Percentiles rank a stretch among this genome's conserved stretches.
Evolutionary conservation across 352 stramenopile species (phyloP).

Genomic region (Globisporangium cystogenes): DNA sequence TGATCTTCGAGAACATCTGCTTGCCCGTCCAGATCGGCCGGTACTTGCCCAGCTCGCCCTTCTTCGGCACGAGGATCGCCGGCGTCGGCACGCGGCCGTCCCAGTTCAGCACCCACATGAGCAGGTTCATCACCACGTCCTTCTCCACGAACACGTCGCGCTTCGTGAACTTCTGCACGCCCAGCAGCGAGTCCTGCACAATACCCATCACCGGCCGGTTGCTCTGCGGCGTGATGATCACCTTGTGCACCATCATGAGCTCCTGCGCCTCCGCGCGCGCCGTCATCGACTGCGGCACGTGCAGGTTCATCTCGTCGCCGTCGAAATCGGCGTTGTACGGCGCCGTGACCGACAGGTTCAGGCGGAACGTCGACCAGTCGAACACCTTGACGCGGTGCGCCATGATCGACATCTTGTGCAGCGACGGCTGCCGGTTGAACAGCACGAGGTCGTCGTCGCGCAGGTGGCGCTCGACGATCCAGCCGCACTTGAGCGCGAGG

Average conservation of each 20-base stretch:
- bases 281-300: conserved; percentile 96
- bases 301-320: conserved; percentile 99
- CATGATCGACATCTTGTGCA: conserved; percentile 99
- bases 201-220: conserved; percentile 99
- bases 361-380: conserved; percentile 98
- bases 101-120: conserved; percentile 98
- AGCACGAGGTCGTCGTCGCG: conserved; percentile 98
- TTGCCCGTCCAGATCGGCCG: conserved; percentile 97
- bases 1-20: conserved; percentile 96
- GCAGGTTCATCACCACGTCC: conserved; percentile 96
- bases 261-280: conserved; percentile 96
- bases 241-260: conserved; percentile 98
- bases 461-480: conserved; percentile 98
- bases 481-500: conserved; percentile 94
- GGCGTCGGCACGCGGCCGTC: conserved; percentile 96
- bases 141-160: conserved; percentile 97
- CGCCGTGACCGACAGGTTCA: conserved; percentile 97
- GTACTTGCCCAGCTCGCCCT: conserved; percentile 81
- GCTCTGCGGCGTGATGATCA: conserved; percentile 98
- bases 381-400: conserved; percentile 98
- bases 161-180: conserved; percentile 98
- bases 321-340: conserved; percentile 99
- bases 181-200: conserved; percentile 96
- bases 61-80: conserved; percentile 95
- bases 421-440: conserved; percentile 99